Evolutionary conservation across 306 rosid species (phyloP).

Genomic region (Inga oerstediana): DNA sequence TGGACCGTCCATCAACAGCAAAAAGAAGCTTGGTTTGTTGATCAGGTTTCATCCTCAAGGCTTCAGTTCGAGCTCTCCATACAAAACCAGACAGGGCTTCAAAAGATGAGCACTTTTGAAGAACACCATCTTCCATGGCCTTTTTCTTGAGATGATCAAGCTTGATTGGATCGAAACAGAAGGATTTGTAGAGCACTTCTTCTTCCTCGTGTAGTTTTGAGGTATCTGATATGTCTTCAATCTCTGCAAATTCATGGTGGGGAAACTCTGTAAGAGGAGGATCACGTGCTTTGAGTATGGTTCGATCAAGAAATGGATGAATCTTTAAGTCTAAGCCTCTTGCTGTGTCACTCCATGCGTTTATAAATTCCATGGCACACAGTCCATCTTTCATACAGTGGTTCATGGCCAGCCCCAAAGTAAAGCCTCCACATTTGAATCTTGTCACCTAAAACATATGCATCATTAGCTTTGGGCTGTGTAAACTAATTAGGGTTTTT

Average conservation of each 20-base stretch:
- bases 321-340: slow-evolving; percentile 61
- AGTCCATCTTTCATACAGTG: slow-evolving; percentile 65
- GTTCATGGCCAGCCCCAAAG: slow-evolving; percentile 52
- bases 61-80: slow-evolving; percentile 74
- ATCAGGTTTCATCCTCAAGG: slow-evolving; percentile 63
- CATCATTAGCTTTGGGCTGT: neutral
- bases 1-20: slow-evolving; percentile 75
- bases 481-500: neutral
- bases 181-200: slow-evolving; percentile 54
- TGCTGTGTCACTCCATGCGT: slow-evolving; percentile 65
- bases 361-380: slow-evolving; percentile 60
- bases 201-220: slow-evolving; percentile 51
- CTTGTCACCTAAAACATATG: slow-evolving; percentile 47
- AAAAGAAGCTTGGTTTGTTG: slow-evolving; percentile 79
- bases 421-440: slow-evolving; percentile 66
- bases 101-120: slow-evolving; percentile 61
- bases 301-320: slow-evolving; percentile 64
- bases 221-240: slow-evolving; percentile 64
- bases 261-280: slow-evolving; percentile 63
- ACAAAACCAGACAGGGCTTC: slow-evolving; percentile 81
- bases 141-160: slow-evolving; percentile 59
- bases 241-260: slow-evolving; percentile 68
- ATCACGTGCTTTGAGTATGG: slow-evolving; percentile 63
- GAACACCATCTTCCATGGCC: slow-evolving; percentile 58
- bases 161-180: slow-evolving; percentile 58